Evolutionary conservation across 768 basidiomycete genomes (phyloP).

Genomic region (Collybia nuda): DNA sequence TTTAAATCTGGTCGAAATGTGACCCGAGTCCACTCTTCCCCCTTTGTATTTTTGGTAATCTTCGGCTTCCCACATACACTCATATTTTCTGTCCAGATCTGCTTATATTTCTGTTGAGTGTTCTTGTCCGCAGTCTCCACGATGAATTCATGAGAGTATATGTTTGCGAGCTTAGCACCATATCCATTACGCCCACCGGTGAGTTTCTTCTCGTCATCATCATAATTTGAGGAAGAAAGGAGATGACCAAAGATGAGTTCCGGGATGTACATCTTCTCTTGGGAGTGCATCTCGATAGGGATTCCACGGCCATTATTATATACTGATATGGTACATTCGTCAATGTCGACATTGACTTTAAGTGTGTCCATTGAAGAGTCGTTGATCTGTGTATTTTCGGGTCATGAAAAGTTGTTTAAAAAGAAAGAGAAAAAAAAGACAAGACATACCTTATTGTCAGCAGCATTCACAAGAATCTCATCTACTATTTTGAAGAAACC

Average conservation of each 20-base stretch:
- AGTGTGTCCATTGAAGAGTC: slow-evolving; percentile 89
- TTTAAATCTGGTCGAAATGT: slow-evolving; percentile 91
- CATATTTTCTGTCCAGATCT: slow-evolving; percentile 96
- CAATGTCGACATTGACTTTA: slow-evolving; percentile 84
- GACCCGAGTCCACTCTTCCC: slow-evolving; percentile 90
- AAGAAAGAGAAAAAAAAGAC: not conserved
- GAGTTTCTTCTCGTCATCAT: slow-evolving; percentile 98
- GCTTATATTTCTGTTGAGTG: slow-evolving; percentile 86
- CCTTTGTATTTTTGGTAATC: slow-evolving; percentile 86
- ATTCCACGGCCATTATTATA: slow-evolving; percentile 97
- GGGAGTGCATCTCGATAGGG: slow-evolving; percentile 92
- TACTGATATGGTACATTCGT: slow-evolving; percentile 84
- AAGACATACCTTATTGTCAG: slow-evolving; percentile 93
- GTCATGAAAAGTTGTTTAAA: not conserved
- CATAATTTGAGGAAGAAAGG: slow-evolving; percentile 93
- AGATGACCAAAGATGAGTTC: slow-evolving; percentile 97
- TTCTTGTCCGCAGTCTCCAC: slow-evolving; percentile 94
- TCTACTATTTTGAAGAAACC: slow-evolving; percentile 99
- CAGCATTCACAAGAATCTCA: slow-evolving; percentile 98
- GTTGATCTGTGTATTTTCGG: slow-evolving; percentile 64
- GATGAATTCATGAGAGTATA: slow-evolving; percentile 95
- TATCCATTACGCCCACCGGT: slow-evolving; percentile 99
- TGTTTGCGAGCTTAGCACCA: slow-evolving; percentile 97
- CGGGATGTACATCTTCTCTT: slow-evolving; percentile 93
- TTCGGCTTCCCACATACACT: slow-evolving; percentile 81